A percentile compares a stretch with the other conserved stretches of the same genome.
phyloP scores from a whole-genome alignment of 345 rosid genomes.

The Eucalyptus cloeziana region DNA sequence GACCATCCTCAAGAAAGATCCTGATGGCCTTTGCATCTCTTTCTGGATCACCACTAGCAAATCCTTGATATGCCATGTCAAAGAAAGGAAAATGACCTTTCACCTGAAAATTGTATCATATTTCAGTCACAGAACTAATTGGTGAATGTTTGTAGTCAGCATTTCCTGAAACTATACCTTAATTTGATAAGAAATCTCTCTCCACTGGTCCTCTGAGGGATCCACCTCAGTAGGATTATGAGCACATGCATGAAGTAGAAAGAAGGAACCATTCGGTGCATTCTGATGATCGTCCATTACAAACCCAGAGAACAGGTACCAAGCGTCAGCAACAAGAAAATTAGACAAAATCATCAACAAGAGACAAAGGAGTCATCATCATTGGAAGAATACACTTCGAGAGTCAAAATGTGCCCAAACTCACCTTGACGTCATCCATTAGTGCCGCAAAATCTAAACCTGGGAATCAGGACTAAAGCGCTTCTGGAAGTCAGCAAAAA shows the following conservation, averaged over 20 bases:
- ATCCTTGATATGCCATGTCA: conserved; percentile 99
- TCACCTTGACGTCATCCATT: conserved; percentile 88
- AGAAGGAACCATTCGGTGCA: conserved; percentile 91
- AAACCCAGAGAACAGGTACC: neutral
- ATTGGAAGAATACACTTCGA: neutral
- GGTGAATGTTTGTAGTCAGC: neutral
- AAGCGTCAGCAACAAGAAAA: neutral
- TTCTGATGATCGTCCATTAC: conserved; percentile 22
- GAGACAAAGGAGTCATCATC: neutral
- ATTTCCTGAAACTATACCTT: conserved; percentile 29
- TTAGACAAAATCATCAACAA: neutral
- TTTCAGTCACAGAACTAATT: neutral
- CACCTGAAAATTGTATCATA: conserved; percentile 26
- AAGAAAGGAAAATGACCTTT: conserved; percentile 87
- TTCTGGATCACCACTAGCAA: conserved; percentile 94
- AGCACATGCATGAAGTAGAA: conserved; percentile 86
- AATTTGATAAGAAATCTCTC: conserved; percentile 74
- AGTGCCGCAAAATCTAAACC: conserved; percentile 71
- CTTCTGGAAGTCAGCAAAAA: conserved; percentile 94
- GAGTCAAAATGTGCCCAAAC: neutral
- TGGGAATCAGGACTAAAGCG: conserved; percentile 79
- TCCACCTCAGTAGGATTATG: conserved; percentile 98
- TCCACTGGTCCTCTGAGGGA: conserved; percentile 93
- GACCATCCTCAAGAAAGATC: conserved; percentile 91
- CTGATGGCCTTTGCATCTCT: conserved; percentile 92